These are phyloP conservation scores for Pycnococcus provasolii DNA, from an alignment of 139 green algal genomes.

Conservation along the genomic window DNA sequence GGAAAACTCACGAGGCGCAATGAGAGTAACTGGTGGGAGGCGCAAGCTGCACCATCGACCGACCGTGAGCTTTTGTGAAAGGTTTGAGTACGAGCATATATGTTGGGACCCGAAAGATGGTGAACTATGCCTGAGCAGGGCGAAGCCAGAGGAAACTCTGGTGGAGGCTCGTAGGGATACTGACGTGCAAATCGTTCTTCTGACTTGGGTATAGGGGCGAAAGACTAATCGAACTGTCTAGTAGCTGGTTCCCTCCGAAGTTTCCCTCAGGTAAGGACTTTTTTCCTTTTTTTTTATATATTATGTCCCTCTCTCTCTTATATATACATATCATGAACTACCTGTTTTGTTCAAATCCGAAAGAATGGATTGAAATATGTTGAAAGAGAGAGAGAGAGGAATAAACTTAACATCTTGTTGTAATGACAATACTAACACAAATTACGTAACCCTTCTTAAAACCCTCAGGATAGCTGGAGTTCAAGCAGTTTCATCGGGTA, in stretches of 20 bases:
- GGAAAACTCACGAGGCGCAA: constrained; percentile 81
- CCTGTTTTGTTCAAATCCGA: no score
- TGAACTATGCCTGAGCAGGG: constrained; percentile 90
- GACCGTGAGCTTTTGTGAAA: constrained; percentile 78
- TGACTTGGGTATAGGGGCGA: constrained; percentile 92
- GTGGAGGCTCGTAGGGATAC: constrained; percentile 87
- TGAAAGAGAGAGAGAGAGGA: no score
- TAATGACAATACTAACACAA: no score
- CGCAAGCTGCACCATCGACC: constrained; percentile 67
- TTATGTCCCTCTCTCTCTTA: no score
- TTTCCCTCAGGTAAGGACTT: constrained; percentile 46
- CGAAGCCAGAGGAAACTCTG: constrained; percentile 87
- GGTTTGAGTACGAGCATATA: constrained; percentile 76
- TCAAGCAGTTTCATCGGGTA: constrained; percentile 75
- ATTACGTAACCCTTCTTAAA: no score
- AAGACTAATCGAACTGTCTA: constrained; percentile 98
- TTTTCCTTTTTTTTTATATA: no score
- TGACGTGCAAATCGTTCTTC: constrained; percentile 95
- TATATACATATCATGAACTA: no score
- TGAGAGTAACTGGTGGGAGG: constrained; percentile 71
- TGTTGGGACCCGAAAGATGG: constrained; percentile 88
- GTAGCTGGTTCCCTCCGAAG: constrained; percentile 91
- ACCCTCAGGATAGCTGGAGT: constrained; percentile 68
- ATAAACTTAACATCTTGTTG: no score
- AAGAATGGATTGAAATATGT: no score